A percentile compares a stretch with the other conserved stretches of the same genome.
Conservation (phyloP, 1,139 yeast genomes). For the Candida labiduridarum region DNA sequence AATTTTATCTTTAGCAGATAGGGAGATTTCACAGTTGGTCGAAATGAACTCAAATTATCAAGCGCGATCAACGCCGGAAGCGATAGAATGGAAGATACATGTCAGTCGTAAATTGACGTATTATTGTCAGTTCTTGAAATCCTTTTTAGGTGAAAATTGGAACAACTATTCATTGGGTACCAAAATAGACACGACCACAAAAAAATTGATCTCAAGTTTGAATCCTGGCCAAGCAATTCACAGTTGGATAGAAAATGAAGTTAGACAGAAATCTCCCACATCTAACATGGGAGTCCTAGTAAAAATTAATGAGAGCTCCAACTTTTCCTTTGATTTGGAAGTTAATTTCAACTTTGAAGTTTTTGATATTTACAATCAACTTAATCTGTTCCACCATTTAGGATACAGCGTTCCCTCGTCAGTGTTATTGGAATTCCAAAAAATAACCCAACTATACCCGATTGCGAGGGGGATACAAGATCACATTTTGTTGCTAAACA, state of each 20-base stretch:
- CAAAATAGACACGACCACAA: slow-evolving; percentile 55
- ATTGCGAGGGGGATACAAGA: slow-evolving; percentile 60
- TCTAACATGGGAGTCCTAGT: slow-evolving; percentile 15
- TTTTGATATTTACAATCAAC: slow-evolving; percentile 53
- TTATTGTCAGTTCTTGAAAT: slow-evolving; percentile 22
- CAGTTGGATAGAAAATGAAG: slow-evolving; percentile 45
- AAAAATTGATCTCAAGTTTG: slow-evolving; percentile 45
- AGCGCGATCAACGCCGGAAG: not conserved
- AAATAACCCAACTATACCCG: slow-evolving; percentile 55
- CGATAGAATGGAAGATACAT: slow-evolving; percentile 25
- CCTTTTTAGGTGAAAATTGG: slow-evolving; percentile 75
- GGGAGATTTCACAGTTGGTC: slow-evolving; percentile 27
- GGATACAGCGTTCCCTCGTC: slow-evolving; percentile 61
- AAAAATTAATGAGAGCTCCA: slow-evolving; percentile 14
- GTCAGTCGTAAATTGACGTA: slow-evolving; percentile 24
- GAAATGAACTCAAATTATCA: slow-evolving; percentile 5
- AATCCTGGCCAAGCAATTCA: slow-evolving; percentile 45
- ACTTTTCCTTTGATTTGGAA: slow-evolving; percentile 20
- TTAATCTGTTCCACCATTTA: slow-evolving; percentile 51
- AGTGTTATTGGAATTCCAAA: slow-evolving; percentile 37
- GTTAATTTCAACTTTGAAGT: slow-evolving; percentile 57
- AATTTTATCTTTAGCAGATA: slow-evolving; percentile 32
- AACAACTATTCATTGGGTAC: slow-evolving; percentile 71
- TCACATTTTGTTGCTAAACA: slow-evolving; percentile 31
- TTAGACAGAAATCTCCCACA: slow-evolving; percentile 9